Evolutionary conservation across 306 rosid species (phyloP).

Genomic region (Mimosa pudica): DNA sequence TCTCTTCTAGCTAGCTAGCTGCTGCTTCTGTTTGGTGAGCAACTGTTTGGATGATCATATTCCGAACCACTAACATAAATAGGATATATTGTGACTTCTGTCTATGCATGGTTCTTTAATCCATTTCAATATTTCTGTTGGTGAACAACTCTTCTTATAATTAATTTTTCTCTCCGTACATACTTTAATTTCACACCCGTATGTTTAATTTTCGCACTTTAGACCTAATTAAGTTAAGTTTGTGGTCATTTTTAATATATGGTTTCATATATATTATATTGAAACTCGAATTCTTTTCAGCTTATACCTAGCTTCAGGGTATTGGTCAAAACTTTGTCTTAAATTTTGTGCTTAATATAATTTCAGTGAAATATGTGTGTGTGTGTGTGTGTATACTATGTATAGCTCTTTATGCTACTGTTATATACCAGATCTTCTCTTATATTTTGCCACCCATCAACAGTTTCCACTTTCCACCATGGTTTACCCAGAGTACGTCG

Average conservation of each 20-base stretch:
- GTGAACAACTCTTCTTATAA: neutral
- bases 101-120: conserved; percentile 26
- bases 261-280: conserved; percentile 39
- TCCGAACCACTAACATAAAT: conserved; percentile 52
- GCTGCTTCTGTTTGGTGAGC: conserved; percentile 28
- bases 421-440: conserved; percentile 13
- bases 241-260: conserved; percentile 17
- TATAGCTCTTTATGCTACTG: conserved; percentile 30
- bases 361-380: too few relatives aligned
- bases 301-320: neutral
- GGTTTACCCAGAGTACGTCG: conserved; percentile 12
- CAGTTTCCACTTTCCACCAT: conserved; percentile 33
- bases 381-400: neutral
- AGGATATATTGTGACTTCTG: conserved; percentile 54
- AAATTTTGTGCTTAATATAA: neutral
- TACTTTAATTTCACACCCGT: neutral
- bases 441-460: conserved; percentile 18
- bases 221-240: conserved; percentile 11
- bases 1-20: conserved; percentile 32
- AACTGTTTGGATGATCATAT: conserved; percentile 46
- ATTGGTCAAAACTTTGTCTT: neutral
- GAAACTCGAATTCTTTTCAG: conserved; percentile 39
- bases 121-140: conserved; percentile 18
- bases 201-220: conserved; percentile 13
- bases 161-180: neutral